Evolutionary conservation across 129 eudicot genomes (phyloP).

Genomic region (sunflower (Helianthus annuus)): HanXRQr2.0-SUNRISE NC_035442.2:61932981-61933480

Average conservation of each 20-base stretch:
- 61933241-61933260: not conserved
- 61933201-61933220: not conserved
- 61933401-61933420: too few species aligned
- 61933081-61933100: conserved; percentile 64
- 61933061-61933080: conserved; percentile 81
- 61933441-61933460: too few species aligned
- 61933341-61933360: too few species aligned
- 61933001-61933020: conserved; percentile 96
- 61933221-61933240: not conserved
- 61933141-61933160: not conserved
- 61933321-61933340: too few species aligned
- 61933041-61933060: conserved; percentile 88
- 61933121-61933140: not conserved
- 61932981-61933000: conserved; percentile 95
- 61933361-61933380: too few species aligned
- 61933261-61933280: not conserved
- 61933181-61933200: not conserved
- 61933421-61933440: too few species aligned
- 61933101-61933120: conserved; percentile 1
- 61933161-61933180: not conserved
- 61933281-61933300: not conserved
- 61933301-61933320: not conserved
- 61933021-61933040: conserved; percentile 93
- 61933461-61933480: too few species aligned
- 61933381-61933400: too few species aligned